These are phyloP conservation scores for Mortierella claussenii DNA, from an alignment of 192 early-diverging fungal species.

Conservation along the genomic window DNA sequence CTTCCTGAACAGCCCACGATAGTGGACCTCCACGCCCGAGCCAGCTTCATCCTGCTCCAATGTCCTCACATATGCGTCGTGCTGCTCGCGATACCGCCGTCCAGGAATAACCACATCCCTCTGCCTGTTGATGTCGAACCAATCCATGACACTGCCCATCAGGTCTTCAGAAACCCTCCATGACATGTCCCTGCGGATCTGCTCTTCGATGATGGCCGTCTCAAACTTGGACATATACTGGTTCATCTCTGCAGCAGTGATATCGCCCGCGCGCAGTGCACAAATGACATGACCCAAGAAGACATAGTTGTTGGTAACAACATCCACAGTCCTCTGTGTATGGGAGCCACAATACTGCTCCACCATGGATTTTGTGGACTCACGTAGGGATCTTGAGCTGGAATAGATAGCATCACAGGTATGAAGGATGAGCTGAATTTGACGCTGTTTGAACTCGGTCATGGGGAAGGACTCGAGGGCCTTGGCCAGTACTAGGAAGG, in stretches of 20 bases:
- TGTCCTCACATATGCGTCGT: constrained; percentile 27
- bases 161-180: constrained; percentile 19
- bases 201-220: constrained; percentile 46
- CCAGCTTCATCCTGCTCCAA: background rate
- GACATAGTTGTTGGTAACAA: constrained; percentile 52
- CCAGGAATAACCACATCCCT: constrained; percentile 28
- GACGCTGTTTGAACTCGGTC: constrained; percentile 51
- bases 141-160: constrained; percentile 31
- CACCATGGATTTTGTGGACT: constrained; percentile 48
- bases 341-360: constrained; percentile 38
- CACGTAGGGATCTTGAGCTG: constrained; percentile 35
- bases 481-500: constrained; percentile 51
- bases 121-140: constrained; percentile 33
- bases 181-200: constrained; percentile 50
- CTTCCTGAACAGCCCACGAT: constrained; percentile 10
- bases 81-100: constrained; percentile 17
- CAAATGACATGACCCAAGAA: constrained; percentile 56
- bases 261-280: constrained; percentile 51
- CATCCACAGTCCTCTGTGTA: constrained; percentile 51
- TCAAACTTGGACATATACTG: constrained; percentile 28
- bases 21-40: background rate
- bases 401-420: constrained; percentile 59
- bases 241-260: constrained; percentile 19
- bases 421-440: constrained; percentile 51
- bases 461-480: constrained; percentile 45